These are phyloP conservation scores for Calendula officinalis DNA, from an alignment of 129 eudicot species.

Conservation along the genomic window DNA sequence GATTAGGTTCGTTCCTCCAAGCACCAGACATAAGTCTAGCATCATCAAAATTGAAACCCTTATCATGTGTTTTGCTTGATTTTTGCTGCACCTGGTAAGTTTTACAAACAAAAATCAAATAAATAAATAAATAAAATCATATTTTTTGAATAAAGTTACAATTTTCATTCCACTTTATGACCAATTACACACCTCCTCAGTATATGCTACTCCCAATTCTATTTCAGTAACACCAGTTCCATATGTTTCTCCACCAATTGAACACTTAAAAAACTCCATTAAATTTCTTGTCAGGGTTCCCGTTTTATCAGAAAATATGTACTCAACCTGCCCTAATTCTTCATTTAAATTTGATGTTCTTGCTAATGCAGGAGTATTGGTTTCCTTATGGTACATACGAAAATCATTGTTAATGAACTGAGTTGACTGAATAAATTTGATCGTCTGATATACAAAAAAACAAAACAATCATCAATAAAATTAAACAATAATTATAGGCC, in stretches of 20 bases:
- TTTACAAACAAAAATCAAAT: not conserved
- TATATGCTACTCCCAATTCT: conserved; percentile 70
- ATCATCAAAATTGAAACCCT: conserved; percentile 96
- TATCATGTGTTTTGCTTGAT: conserved; percentile 53
- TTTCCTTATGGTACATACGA: conserved; percentile 83
- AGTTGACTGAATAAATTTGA: conserved; percentile 86
- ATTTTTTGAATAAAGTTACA: not conserved
- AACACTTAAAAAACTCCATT: conserved; percentile 98
- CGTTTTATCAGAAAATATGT: conserved; percentile 92
- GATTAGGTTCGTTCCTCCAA: conserved; percentile 94
- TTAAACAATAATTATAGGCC: not conserved
- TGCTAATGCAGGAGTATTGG: conserved; percentile 93
- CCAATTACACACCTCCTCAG: conserved; percentile 48
- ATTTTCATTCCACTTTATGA: not conserved
- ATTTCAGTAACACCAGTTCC: conserved; percentile 94
- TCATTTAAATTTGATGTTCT: conserved; percentile 96
- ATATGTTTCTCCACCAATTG: conserved; percentile 91
- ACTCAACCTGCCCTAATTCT: conserved; percentile 99
- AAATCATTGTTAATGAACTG: conserved; percentile 87
- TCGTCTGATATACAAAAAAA: conserved; percentile 54
- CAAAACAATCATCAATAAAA: conserved; percentile 13
- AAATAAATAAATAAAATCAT: not conserved
- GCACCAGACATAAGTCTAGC: conserved; percentile 92
- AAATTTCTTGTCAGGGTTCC: conserved; percentile 90
- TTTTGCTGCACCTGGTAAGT: conserved; percentile 51